Evolutionary conservation across 2,329 filamentous ascomycete genomes (phyloP), one percentile per base, ranked within the genome.

Genomic region (Alternaria ethzedia): DNA sequence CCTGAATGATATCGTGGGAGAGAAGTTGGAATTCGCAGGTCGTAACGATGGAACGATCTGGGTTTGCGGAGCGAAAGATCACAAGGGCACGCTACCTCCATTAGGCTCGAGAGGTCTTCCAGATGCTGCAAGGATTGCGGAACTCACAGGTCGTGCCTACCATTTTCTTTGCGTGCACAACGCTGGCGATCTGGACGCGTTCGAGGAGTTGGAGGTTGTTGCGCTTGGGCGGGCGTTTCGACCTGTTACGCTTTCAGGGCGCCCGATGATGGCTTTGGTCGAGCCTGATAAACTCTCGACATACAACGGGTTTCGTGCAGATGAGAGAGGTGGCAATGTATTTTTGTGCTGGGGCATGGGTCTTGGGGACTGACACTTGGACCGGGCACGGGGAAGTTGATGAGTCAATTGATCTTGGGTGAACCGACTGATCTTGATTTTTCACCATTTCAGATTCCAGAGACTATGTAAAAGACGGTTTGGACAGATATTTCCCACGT

Each of bases 401-500:
- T 41, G 36, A 41, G 36, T 17, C 36, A 41, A 17, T 2, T 41
- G 36, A 41, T 41, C 4, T 4, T 41, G 1, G 36, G 36, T 41
- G 36, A 2, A 11, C 9, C 36, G 15, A 41, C 15, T 1, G 36
- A 41, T 41, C 36, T 41, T 3, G n/a, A 41, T 41, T 9, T 41
- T 11, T 41, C 36, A 3, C 36, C 36, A 17, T 41, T 41, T 41
- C 36, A 11, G n/a, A 41, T 41, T 11, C 36, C n/a, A 41, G 36
- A 41, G n/a, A 41, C n/a, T 41, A 17, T 1, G 36, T 41, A 41
- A 3, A 3, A 41, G 5, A 36, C 15, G 7, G 9, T 1, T n/a
- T 1, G 13, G 13, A 3, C 0, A 15, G 5, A 6, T 5, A 32
- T 32, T 0, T 15, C 6, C 3, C 7, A 36, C 15, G 13, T n/a